Evolutionary conservation across 768 basidiomycete species (phyloP), one percentile per base, ranked within the genome.

Genomic region (Hygrophorus pudorinus): DNA sequence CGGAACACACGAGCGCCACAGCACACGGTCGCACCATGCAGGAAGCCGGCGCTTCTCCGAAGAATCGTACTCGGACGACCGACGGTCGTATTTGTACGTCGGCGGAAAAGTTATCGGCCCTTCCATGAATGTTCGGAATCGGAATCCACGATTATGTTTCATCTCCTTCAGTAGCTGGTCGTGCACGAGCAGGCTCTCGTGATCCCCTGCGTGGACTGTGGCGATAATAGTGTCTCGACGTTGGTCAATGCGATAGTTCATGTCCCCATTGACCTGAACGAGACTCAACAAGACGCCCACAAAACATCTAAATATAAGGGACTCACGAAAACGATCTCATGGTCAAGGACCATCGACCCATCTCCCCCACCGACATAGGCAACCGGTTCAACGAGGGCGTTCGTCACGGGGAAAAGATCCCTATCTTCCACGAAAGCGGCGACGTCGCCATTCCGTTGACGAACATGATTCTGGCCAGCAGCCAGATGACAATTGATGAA

Each of bases 171-270:
- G 65, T 1, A 99, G 78, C 56, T 99, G 91, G 62, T 99, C 94
- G 58, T 93, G 81, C 13, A 67, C 54, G 17, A 82, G 60, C 6
- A 99, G 75, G 28, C 64, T 65, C 2, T 71, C 63, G 14, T 79
- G 63, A 38, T 94, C 84, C 28, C 76, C 75, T 0, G 78, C 65
- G n/a, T 78, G 68, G 41, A 93, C 70, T 24, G 80, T 75, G 0
- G 80, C 65, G 38, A 90, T 64, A 52, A 93, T 87, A 28, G 76
- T 71, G 17, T 97, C 93, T 18, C 94, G 75, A 1, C 91, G 79
- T 54, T 86, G 81, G 61, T 98, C 93, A 52, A 98, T 93, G 35
- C 94, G 90, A 58, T 97, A 99, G 64, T 99, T 99, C 65, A 99
- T 73, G 61, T 98, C 94, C 0, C 94, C 94, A 48, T 83, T 89